phyloP scores from a whole-genome alignment of 1,284 basidiomycete species.

The Mycena sp. region DNA sequence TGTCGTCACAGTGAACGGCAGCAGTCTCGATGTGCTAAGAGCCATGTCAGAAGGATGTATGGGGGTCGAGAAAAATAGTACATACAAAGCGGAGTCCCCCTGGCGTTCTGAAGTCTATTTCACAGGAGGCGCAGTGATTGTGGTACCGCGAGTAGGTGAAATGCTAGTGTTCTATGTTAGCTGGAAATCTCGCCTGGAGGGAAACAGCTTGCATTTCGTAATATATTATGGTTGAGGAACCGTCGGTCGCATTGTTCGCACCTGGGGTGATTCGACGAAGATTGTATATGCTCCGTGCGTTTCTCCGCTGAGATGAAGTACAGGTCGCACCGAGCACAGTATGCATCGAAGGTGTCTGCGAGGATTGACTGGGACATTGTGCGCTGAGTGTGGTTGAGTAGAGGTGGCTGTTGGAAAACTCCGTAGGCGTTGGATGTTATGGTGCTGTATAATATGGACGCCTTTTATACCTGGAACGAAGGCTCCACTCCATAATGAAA shows the following conservation, averaged over 20 bases:
- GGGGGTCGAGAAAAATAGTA: not conserved
- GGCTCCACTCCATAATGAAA: not conserved
- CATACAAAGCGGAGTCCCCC: conserved; percentile 28
- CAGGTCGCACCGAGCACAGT: conserved; percentile 33
- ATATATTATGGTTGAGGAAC: conserved; percentile 29
- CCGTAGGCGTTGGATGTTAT: no score
- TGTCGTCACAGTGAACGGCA: conserved; percentile 28
- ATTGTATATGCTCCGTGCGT: conserved; percentile 27
- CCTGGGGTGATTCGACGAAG: conserved; percentile 26
- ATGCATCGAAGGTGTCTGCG: conserved; percentile 17
- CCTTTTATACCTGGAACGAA: conserved; percentile 10
- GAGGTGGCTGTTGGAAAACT: no score
- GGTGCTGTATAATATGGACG: no score
- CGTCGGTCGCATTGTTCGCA: conserved; percentile 32
- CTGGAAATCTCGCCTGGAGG: no score
- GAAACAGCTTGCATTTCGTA: conserved; percentile 27
- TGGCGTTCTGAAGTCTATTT: conserved; percentile 31
- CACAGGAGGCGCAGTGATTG: conserved; percentile 32
- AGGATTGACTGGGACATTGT: not conserved
- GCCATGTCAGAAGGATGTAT: not conserved
- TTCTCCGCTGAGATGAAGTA: conserved; percentile 29
- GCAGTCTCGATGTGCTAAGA: conserved; percentile 26
- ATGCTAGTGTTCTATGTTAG: conserved; percentile 24
- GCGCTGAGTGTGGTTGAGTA: not conserved
- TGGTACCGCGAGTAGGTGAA: conserved; percentile 26